Percentiles rank a stretch among this genome's conserved stretches.
phyloP scores from a whole-genome alignment of 2,329 filamentous ascomycete genomes.

The Sporothrix brunneoviolacea region DNA sequence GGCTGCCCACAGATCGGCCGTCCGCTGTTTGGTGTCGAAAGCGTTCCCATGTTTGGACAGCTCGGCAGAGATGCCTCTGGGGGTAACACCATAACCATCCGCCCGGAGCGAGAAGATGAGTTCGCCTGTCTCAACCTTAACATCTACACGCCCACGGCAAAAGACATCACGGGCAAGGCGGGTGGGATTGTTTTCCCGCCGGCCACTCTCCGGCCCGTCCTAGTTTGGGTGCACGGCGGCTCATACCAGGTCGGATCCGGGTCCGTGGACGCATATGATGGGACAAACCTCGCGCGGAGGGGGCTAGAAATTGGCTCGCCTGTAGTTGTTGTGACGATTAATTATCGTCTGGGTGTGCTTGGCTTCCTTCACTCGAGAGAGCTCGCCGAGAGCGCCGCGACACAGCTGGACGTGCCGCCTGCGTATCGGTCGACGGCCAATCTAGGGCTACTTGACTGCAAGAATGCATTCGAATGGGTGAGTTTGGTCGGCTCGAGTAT shows the following conservation, averaged over 20 bases:
- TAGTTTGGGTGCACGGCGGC: slow-evolving; percentile 9
- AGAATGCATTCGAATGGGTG: slow-evolving; percentile 6
- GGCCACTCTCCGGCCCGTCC: neutral
- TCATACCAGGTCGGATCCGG: slow-evolving; percentile 4
- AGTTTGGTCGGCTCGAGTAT: no score
- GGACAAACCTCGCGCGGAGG: neutral
- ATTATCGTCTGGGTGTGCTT: slow-evolving; percentile 6
- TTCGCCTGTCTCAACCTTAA: slow-evolving; percentile 10
- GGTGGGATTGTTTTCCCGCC: neutral
- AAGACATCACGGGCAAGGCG: no score
- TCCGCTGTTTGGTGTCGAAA: slow-evolving; percentile 2
- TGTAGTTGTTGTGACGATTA: slow-evolving; percentile 9
- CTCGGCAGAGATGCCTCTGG: neutral
- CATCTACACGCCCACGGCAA: neutral
- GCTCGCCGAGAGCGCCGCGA: neutral
- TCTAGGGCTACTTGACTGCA: slow-evolving; percentile 1
- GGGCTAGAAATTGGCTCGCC: neutral
- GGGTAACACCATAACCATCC: neutral
- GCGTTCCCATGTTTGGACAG: slow-evolving; percentile 7
- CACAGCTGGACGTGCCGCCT: neutral
- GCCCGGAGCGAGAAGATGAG: slow-evolving; percentile 1
- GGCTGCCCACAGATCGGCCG: slow-evolving; percentile 4
- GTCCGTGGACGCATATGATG: slow-evolving; percentile 6
- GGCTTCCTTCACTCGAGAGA: slow-evolving; percentile 7
- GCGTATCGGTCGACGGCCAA: slow-evolving; percentile 4